phyloP scores from a whole-genome alignment of 78 protist species.

The Cavenderia fasciculata region DNA sequence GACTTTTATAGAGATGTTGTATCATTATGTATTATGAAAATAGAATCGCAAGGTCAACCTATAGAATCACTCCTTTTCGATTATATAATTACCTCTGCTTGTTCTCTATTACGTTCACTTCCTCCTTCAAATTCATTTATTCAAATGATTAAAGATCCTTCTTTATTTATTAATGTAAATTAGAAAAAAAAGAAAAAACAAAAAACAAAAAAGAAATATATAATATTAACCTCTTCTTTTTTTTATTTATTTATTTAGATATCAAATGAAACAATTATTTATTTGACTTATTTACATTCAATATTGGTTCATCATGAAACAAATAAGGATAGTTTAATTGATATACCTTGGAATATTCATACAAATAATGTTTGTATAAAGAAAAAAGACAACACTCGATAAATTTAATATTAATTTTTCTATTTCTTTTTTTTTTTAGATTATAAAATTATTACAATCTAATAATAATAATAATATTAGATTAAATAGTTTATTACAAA shows the following conservation, averaged over 20 bases:
- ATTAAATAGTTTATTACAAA: conserved; percentile 10
- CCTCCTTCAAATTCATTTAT: conserved; percentile 22
- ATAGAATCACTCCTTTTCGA: conserved; percentile 21
- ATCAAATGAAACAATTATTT: background rate
- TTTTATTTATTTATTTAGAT: background rate
- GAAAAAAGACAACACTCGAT: too few relatives aligned
- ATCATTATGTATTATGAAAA: background rate
- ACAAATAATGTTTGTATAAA: background rate
- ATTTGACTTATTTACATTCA: background rate
- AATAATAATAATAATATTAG: too few relatives aligned
- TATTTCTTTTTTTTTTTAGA: too few relatives aligned
- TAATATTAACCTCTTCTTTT: too few relatives aligned
- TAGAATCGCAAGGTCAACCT: background rate
- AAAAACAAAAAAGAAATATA: too few relatives aligned
- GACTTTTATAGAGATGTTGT: background rate
- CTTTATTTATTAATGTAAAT: background rate
- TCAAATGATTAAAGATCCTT: conserved; percentile 10
- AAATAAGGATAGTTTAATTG: background rate
- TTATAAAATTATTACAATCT: too few relatives aligned
- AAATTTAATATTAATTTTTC: too few relatives aligned
- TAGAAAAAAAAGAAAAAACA: too few relatives aligned
- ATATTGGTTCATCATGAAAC: background rate
- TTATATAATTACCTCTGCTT: conserved; percentile 13
- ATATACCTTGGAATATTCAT: background rate
- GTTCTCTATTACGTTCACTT: background rate